Base-by-base conservation (phyloP, 2,329 filamentous ascomycete genomes). In the Sporothrix mexicana region DNA sequence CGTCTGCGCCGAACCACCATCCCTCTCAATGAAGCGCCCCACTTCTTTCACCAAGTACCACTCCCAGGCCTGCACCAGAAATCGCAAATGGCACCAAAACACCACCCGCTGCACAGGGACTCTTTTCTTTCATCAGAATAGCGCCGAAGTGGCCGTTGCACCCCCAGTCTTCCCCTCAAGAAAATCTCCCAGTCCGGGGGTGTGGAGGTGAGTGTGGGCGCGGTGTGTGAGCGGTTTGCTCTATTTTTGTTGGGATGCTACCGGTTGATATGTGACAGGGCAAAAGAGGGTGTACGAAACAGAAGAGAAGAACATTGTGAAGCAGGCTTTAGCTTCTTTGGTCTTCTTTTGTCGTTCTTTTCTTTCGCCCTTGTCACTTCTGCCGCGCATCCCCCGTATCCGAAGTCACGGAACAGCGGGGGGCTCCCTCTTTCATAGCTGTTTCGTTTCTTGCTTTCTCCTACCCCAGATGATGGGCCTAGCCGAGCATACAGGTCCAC, bases 91-190 rank as follows among this genome's bases (percentile, higher is more conserved):
- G 23, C 53, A 57, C 53, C 53, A 30, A 57, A 30, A 30, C 49
- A 51, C 49, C 49, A 15, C 30, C 30, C 30, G 30, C 30, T 17
- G 49, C 20, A 36, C 17, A 47, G 12, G 20, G 13, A 23, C 45
- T n/a, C 47, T 36, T 13, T 53, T 36, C n/a, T 13, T 47, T 41
- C 57, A 62, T 41, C 57, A 62, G 13, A 68, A 30, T 53, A 68
- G 25, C 66, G 66, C 47, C 66, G 66, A 68, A 53, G 17, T 49
- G 64, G 47, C 64, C 25, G 64, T 61, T 36, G n/a, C 64, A 23
- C 23, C 30, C 30, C 30, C 30, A 36, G 30, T 7, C n/a, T 43
- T 17, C 62, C 20, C 41, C 30, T 36, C 30, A 36, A 36, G 30
- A 7, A 13, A 49, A 45, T 45, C 23, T 10, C 59, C 45, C 15